A percentile compares a stretch with the other conserved stretches of the same genome.
Evolutionary conservation across 2,329 filamentous ascomycete species (phyloP).

Genomic region (Laburnicola sp.): DNA sequence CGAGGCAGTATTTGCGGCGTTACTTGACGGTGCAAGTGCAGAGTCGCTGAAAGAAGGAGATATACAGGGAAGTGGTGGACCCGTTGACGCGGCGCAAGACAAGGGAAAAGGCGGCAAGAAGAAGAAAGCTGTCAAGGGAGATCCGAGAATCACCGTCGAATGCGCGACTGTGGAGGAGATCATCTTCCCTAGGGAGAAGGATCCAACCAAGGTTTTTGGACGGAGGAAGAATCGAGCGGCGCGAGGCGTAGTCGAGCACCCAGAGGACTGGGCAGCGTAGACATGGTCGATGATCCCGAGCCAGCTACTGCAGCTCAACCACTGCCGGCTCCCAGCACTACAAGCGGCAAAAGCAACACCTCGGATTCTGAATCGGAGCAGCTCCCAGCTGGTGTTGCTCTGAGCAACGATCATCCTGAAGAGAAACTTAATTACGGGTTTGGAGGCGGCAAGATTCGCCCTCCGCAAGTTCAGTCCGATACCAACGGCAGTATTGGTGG

Average conservation of each 20-base stretch:
- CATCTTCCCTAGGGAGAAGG: constrained; percentile 53
- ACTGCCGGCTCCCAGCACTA: constrained; percentile 1
- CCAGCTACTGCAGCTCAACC: background rate
- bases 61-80: constrained; percentile 4
- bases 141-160: constrained; percentile 54
- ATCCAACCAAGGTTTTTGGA: constrained; percentile 52
- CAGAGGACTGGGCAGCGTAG: constrained; percentile 49
- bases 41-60: constrained; percentile 32
- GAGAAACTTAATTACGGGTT: constrained; percentile 26
- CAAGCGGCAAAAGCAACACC: constrained; percentile 15
- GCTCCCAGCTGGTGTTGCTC: constrained; percentile 16
- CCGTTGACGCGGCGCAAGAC: background rate
- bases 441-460: constrained; percentile 42
- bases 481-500: constrained; percentile 62
- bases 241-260: constrained; percentile 44
- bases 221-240: constrained; percentile 52
- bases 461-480: constrained; percentile 51
- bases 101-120: constrained; percentile 18
- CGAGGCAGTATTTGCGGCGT: constrained; percentile 53
- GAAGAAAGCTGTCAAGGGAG: constrained; percentile 52
- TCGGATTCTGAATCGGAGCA: constrained; percentile 21
- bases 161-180: constrained; percentile 56
- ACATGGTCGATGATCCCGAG: constrained; percentile 46
- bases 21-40: constrained; percentile 42
- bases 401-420: constrained; percentile 7